These are phyloP conservation scores for Annulohypoxylon moriforme DNA, from an alignment of 495 filamentous ascomycete species.

Conservation along the genomic window DNA sequence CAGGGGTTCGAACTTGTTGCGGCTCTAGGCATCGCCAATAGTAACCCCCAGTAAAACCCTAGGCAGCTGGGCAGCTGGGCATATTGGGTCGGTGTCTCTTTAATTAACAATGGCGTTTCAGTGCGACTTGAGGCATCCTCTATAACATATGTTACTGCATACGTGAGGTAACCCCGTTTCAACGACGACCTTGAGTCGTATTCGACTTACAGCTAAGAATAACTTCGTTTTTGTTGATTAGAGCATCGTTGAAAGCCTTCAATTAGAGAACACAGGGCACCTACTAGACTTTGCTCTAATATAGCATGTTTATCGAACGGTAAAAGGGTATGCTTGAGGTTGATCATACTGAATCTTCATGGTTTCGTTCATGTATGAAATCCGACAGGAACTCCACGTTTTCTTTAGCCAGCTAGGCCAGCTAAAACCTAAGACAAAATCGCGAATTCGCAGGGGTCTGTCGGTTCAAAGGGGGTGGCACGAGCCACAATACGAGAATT, in stretches of 20 bases:
- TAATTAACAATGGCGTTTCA: constrained; percentile 35
- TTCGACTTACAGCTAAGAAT: background rate
- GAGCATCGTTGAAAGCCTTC: background rate
- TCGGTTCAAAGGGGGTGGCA: constrained; percentile 28
- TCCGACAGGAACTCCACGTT: constrained; percentile 8
- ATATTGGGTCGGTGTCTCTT: constrained; percentile 15
- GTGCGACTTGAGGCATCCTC: constrained; percentile 1
- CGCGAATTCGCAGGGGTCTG: constrained; percentile 17
- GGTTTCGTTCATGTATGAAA: constrained; percentile 29
- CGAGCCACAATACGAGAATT: constrained; percentile 21
- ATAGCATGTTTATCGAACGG: constrained; percentile 15
- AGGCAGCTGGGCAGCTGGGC: background rate
- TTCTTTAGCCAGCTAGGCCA: constrained; percentile 8
- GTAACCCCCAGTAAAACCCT: constrained; percentile 4
- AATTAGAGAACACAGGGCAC: background rate
- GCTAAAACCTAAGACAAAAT: constrained; percentile 2
- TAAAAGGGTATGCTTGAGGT: background rate
- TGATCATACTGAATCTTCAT: constrained; percentile 10
- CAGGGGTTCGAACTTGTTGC: constrained; percentile 34
- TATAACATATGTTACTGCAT: constrained; percentile 1
- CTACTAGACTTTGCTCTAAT: background rate
- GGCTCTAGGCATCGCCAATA: constrained; percentile 42
- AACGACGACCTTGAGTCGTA: background rate
- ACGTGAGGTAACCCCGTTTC: constrained; percentile 6
- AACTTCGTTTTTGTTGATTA: background rate